Evolutionary conservation across 2,329 filamentous ascomycete genomes (phyloP).

Genomic region (Akanthomyces uredinophilus): DNA sequence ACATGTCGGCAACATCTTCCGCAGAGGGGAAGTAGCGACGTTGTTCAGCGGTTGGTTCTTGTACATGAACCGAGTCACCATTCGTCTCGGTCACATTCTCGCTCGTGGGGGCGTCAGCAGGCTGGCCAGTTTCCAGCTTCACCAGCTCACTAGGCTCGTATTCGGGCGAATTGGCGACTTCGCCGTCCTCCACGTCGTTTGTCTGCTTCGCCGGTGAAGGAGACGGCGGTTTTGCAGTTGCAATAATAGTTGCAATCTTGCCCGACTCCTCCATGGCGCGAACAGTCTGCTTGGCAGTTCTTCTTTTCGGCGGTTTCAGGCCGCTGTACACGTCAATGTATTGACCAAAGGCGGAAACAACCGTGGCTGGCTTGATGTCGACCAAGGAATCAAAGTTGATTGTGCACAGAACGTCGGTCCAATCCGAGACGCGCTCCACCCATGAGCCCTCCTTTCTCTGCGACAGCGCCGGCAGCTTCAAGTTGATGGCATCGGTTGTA

Average conservation of each 20-base stretch:
- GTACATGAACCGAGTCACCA: constrained; percentile 17
- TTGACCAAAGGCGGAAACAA: constrained; percentile 24
- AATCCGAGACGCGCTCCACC: constrained; percentile 9
- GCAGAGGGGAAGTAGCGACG: constrained; percentile 49
- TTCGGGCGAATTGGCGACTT: constrained; percentile 6
- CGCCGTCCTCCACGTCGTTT: not conserved
- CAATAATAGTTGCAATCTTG: constrained; percentile 17
- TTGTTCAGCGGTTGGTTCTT: constrained; percentile 23
- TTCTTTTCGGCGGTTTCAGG: constrained; percentile 27
- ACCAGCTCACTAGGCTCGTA: constrained; percentile 13
- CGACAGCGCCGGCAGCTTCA: constrained; percentile 13
- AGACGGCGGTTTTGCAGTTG: not conserved
- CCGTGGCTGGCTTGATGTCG: constrained; percentile 22
- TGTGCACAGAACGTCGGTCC: constrained; percentile 13
- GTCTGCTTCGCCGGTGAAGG: not conserved
- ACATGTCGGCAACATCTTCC: constrained; percentile 38
- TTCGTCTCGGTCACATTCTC: constrained; percentile 1
- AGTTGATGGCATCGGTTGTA: not conserved
- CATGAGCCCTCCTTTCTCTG: constrained; percentile 13
- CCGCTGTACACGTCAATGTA: constrained; percentile 28
- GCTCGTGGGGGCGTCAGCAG: not conserved
- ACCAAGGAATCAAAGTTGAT: constrained; percentile 22
- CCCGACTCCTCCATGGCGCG: constrained; percentile 24
- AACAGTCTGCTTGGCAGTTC: constrained; percentile 26
- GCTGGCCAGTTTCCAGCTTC: constrained; percentile 9